A percentile compares a stretch with the other conserved stretches of the same genome.
phyloP scores from a whole-genome alignment of 2,329 filamentous ascomycete genomes.

The Grosmannia serpens region DNA sequence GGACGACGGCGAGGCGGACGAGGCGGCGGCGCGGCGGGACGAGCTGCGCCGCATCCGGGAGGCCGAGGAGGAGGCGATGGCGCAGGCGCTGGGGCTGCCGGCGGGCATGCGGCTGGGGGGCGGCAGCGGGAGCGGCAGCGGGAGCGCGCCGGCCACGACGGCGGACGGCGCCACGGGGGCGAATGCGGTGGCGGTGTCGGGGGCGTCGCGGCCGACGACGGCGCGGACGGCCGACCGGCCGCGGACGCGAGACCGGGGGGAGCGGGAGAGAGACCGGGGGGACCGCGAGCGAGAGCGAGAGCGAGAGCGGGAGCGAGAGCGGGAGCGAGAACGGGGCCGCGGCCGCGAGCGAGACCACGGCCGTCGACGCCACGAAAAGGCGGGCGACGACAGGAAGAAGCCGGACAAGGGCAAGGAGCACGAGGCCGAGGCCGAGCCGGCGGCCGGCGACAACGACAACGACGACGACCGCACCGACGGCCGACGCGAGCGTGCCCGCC shows the following conservation, averaged over 20 bases:
- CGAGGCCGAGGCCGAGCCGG: neutral
- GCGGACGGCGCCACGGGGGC: slow-evolving; percentile 30
- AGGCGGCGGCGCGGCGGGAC: slow-evolving; percentile 46
- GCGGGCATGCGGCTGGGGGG: slow-evolving; percentile 20
- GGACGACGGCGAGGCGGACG: slow-evolving; percentile 20
- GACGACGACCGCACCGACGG: neutral
- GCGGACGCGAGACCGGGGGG: neutral
- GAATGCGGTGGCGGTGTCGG: slow-evolving; percentile 45
- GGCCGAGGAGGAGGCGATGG: slow-evolving; percentile 85
- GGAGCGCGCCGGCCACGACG: slow-evolving; percentile 34
- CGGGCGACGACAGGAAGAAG: neutral
- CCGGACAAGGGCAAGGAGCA: neutral
- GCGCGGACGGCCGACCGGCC: too few species aligned
- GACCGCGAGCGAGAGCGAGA: slow-evolving; percentile 10
- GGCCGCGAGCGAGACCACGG: neutral
- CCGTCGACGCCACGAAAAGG: neutral
- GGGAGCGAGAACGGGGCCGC: slow-evolving; percentile 8
- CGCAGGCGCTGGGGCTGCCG: slow-evolving; percentile 65
- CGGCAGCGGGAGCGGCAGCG: slow-evolving; percentile 37
- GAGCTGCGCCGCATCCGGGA: slow-evolving; percentile 78
- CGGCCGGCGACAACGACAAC: neutral
- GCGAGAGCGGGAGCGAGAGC: slow-evolving; percentile 18
- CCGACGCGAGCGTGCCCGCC: neutral
- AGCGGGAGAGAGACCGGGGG: slow-evolving; percentile 6
- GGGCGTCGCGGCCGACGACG: neutral